Percentiles rank a stretch among this genome's conserved stretches.
Evolutionary conservation across 345 rosid species (phyloP).

Genomic region (Gossypioides kirkii): DNA sequence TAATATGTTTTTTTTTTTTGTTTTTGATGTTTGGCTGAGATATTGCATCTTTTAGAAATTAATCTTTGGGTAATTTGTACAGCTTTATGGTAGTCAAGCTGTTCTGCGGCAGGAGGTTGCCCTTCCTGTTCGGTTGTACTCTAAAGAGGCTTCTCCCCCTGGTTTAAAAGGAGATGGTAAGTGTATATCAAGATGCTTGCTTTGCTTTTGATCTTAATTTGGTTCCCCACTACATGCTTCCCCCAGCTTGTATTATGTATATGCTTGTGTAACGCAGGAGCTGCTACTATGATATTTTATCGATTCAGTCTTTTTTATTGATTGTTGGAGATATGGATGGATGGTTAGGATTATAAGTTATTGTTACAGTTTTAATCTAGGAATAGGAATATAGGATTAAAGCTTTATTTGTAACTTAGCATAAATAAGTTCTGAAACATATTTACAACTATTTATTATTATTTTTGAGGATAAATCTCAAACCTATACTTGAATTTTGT

Average conservation of each 20-base stretch:
- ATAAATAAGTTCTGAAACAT: not conserved
- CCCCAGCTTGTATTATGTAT: not conserved
- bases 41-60: not conserved
- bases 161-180: constrained; percentile 84
- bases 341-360: not conserved
- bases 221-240: not conserved
- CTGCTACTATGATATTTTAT: not conserved
- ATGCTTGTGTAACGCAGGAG: not conserved
- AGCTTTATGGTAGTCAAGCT: constrained; percentile 51
- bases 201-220: not conserved
- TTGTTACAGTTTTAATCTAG: not conserved
- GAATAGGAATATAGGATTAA: not conserved
- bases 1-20: not conserved
- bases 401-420: not conserved
- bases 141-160: constrained; percentile 67
- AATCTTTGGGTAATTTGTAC: constrained; percentile 16
- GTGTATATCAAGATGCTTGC: constrained; percentile 17
- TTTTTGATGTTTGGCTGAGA: not conserved
- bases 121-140: constrained; percentile 58
- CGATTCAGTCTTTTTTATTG: not conserved
- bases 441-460: not conserved
- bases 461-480: too few species aligned
- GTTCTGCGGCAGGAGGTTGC: constrained; percentile 48
- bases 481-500: too few species aligned
- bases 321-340: not conserved